Percentiles rank a stretch among this genome's conserved stretches.
Conservation (phyloP, 306 rosid genomes). For the Lagenaria siceraria region DNA sequence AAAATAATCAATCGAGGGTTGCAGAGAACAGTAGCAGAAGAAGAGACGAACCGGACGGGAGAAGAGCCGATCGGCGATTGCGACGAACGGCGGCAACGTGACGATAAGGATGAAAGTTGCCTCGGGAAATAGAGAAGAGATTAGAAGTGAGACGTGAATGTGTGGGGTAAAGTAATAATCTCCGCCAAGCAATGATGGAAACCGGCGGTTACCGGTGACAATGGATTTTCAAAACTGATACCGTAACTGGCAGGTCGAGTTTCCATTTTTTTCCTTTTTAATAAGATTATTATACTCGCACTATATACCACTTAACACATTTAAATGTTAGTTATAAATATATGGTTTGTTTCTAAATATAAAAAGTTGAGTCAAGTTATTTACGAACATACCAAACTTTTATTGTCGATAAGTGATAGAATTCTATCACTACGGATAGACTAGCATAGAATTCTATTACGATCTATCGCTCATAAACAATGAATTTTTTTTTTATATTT, state of each 20-base stretch:
- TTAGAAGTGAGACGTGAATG: neutral
- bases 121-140: neutral
- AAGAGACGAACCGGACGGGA: slow-evolving; percentile 21
- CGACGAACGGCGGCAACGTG: slow-evolving; percentile 20
- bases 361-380: no score
- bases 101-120: slow-evolving; percentile 25
- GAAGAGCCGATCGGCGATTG: slow-evolving; percentile 10
- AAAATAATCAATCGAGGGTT: neutral
- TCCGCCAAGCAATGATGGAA: slow-evolving; percentile 10
- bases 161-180: neutral
- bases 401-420: no score
- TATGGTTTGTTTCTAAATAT: no score
- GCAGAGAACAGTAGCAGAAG: slow-evolving; percentile 13
- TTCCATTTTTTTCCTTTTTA: no score
- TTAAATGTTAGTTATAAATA: no score
- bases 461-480: no score
- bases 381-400: no score
- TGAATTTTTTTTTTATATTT: no score
- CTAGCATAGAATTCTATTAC: no score
- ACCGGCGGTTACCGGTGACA: slow-evolving; percentile 31
- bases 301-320: no score
- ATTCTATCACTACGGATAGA: no score
- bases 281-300: no score
- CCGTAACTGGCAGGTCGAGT: neutral
- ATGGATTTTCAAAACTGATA: neutral